Percentiles rank a stretch among this genome's conserved stretches.
Conservation (phyloP, 2,329 filamentous ascomycete species). For the Aspergillus terreus region DNA sequence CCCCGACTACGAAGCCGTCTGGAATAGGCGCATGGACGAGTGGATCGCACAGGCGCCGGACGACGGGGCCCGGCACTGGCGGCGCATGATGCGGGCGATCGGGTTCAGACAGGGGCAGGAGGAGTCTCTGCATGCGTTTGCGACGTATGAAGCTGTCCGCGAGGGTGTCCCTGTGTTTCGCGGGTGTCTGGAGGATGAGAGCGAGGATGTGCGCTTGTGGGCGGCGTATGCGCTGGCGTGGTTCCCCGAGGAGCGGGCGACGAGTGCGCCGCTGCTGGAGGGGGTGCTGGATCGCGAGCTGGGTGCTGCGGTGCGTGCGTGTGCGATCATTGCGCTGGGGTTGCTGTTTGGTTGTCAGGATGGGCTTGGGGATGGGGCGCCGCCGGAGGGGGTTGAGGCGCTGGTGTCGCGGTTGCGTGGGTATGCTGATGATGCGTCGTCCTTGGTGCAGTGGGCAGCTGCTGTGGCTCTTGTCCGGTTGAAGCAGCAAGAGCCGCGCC, state of each 20-base stretch:
- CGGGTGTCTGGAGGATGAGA: not conserved
- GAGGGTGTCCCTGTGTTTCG: constrained; percentile 2
- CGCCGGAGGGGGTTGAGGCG: not conserved
- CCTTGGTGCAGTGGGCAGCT: not conserved
- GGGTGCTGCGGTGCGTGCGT: not conserved
- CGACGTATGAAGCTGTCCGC: constrained; percentile 2
- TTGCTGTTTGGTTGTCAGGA: constrained; percentile 1
- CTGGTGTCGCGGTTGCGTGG: not conserved
- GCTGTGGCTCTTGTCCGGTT: constrained; percentile 2
- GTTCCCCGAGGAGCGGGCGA: constrained; percentile 2
- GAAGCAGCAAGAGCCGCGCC: not conserved
- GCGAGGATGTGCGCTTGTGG: not conserved
- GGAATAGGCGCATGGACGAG: no score
- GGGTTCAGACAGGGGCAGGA: not conserved
- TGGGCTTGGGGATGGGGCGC: not conserved
- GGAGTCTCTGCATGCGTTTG: not conserved
- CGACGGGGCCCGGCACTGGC: no score
- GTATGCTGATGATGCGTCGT: not conserved
- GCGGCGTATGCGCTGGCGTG: constrained; percentile 7
- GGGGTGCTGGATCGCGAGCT: not conserved
- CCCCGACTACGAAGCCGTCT: no score
- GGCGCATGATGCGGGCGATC: no score
- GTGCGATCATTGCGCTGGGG: constrained; percentile 2
- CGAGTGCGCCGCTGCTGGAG: not conserved
- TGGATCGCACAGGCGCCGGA: no score